A percentile compares a stretch with the other conserved stretches of the same genome.
phyloP scores from a whole-genome alignment of 208 protist species.

The Endotrypanum monterogeii region DNA sequence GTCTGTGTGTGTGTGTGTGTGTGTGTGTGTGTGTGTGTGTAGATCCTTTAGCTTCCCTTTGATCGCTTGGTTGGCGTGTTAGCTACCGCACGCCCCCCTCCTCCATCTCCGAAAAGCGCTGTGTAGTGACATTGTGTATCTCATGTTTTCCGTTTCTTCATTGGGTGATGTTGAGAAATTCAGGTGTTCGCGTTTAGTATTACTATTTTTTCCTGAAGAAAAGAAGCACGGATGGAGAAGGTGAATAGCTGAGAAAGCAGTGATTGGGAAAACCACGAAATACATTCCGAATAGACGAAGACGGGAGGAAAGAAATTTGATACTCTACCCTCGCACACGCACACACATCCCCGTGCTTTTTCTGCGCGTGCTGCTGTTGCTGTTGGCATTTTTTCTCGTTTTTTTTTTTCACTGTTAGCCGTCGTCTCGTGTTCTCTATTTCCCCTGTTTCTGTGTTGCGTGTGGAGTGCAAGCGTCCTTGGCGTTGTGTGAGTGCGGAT shows the following conservation, averaged over 20 bases:
- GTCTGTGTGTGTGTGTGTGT: not conserved
- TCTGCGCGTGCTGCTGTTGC: too few species aligned
- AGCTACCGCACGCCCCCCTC: not conserved
- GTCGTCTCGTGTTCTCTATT: not conserved
- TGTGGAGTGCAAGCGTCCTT: too few species aligned
- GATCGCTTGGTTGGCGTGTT: not conserved
- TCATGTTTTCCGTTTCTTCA: not conserved
- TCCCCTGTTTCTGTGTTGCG: not conserved
- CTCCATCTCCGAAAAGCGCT: not conserved
- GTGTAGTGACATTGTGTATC: not conserved
- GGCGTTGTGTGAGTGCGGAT: not conserved
- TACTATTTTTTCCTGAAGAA: too few species aligned
- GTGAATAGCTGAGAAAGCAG: not conserved
- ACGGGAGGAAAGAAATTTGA: not conserved
- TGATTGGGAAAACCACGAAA: not conserved
- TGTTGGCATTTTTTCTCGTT: not conserved
- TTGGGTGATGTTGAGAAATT: not conserved
- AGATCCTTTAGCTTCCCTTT: not conserved
- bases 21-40: not conserved
- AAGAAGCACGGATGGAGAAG: not conserved
- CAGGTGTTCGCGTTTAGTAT: not conserved
- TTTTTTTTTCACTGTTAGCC: not conserved
- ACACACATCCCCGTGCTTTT: too few species aligned
- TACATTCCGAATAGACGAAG: too few species aligned
- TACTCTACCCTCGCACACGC: too few species aligned